Conservation (phyloP, 2,329 filamentous ascomycete species). For the Penicillium sp. region DNA sequence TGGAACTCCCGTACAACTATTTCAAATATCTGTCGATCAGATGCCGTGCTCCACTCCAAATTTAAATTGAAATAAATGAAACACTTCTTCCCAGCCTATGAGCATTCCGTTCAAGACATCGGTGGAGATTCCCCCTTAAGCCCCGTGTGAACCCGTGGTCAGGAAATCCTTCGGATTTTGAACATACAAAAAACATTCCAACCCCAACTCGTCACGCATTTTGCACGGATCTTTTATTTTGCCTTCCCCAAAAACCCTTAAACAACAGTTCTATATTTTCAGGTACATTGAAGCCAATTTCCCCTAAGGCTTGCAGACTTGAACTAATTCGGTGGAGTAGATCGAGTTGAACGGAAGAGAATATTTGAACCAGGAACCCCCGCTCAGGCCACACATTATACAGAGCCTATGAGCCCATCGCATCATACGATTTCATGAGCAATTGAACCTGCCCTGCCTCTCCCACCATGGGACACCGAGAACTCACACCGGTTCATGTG, state of each 20-base stretch:
- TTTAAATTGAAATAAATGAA: slow-evolving; percentile 16
- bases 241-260: neutral
- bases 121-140: slow-evolving; percentile 15
- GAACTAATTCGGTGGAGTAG: slow-evolving; percentile 13
- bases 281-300: neutral
- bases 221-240: neutral
- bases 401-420: neutral
- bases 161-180: neutral
- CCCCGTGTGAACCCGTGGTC: neutral
- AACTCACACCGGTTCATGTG: slow-evolving; percentile 18
- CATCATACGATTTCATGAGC: slow-evolving; percentile 6
- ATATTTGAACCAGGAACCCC: slow-evolving; percentile 5
- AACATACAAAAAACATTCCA: neutral
- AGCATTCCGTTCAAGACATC: slow-evolving; percentile 5
- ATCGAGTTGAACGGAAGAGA: neutral
- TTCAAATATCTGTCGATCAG: slow-evolving; percentile 1
- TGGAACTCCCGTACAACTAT: neutral
- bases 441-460: neutral
- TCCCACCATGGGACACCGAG: slow-evolving; percentile 14
- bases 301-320: neutral
- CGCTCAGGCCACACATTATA: neutral
- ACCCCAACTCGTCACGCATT: neutral
- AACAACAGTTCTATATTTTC: neutral
- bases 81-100: slow-evolving; percentile 10
- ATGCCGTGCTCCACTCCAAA: slow-evolving; percentile 13